Percentiles rank a stretch among this genome's conserved stretches.
These are phyloP conservation scores for Coriaria nepalensis DNA, from an alignment of 306 rosid species.

Conservation along the genomic window DNA sequence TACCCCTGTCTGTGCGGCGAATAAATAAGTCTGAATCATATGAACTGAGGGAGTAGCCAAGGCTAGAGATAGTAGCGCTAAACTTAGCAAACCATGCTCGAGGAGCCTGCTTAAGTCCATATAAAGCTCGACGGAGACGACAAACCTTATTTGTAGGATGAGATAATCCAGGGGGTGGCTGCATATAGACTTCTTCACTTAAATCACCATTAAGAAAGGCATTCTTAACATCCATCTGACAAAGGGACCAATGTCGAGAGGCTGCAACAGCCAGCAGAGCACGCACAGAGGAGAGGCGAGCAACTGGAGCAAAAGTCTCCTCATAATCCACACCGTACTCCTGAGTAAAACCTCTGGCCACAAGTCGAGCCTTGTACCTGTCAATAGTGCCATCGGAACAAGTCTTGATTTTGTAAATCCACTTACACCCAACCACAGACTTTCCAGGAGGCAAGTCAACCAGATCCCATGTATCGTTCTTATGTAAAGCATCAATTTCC, in stretches of 20 bases:
- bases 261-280: not conserved
- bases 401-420: not conserved
- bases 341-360: no score
- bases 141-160: no score
- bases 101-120: not conserved
- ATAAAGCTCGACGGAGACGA: not conserved
- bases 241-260: not conserved
- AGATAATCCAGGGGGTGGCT: not conserved
- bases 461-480: not conserved
- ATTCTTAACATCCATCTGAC: not conserved
- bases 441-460: not conserved
- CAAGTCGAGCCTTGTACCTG: not conserved
- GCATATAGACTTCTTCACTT: not conserved
- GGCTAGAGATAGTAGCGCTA: not conserved
- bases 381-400: not conserved
- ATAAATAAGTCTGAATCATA: no score
- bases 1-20: no score
- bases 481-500: not conserved
- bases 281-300: no score
- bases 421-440: not conserved
- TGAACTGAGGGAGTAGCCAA: not conserved
- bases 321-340: no score
- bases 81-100: not conserved
- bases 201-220: not conserved
- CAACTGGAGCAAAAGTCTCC: not conserved